Base-by-base conservation (phyloP, 1,284 basidiomycete species). In the Rhizopogon hawkerae region DNA sequence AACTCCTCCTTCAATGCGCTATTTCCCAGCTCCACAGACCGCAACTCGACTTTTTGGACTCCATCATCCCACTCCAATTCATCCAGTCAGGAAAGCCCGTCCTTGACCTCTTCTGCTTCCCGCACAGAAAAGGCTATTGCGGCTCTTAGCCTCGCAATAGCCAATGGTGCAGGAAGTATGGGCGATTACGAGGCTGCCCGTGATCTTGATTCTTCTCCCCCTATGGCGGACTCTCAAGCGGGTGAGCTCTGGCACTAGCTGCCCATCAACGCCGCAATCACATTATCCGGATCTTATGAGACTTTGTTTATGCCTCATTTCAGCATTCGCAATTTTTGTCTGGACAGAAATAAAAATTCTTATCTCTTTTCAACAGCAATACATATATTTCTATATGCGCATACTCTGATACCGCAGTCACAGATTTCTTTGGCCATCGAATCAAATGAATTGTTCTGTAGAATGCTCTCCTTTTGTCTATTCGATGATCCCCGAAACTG, bases 151-250 rank as follows among this genome's bases (percentile, higher is more conserved):
- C 65, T 86, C 4, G 82, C 80, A 11, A 71, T 86, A 60, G 81
- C 81, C 5, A 84, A 77, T 54, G 84, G 83, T 33, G 81, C 83
- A n/a, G 81, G 78, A 2, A 74, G 81, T 37, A 64, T 86, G 36
- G 76, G 69, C 49, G 83, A 86, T 58, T 86, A 85, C 54, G 69
- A 71, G 49, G 71, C 74, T 6, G 66, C 83, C 37, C 73, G 71
- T 52, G 66, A 69, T 26, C 61, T 73, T 38, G 68, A 78, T 48
- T 8, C 31, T 18, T 65, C 64, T 33, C 60, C 63, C 13, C 60
- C 68, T 18, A 55, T 63, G 39, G 61, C 72, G 33, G 75, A 78
- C 50, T 62, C 59, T 45, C 71, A 80, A 50, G 72, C 72, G 13
- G 83, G 83, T 18, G 82, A 83, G 56, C 68, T 85, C 62, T 86